Base-by-base conservation (phyloP, 2,329 filamentous ascomycete genomes). In the Cyphellophora europaea region DNA sequence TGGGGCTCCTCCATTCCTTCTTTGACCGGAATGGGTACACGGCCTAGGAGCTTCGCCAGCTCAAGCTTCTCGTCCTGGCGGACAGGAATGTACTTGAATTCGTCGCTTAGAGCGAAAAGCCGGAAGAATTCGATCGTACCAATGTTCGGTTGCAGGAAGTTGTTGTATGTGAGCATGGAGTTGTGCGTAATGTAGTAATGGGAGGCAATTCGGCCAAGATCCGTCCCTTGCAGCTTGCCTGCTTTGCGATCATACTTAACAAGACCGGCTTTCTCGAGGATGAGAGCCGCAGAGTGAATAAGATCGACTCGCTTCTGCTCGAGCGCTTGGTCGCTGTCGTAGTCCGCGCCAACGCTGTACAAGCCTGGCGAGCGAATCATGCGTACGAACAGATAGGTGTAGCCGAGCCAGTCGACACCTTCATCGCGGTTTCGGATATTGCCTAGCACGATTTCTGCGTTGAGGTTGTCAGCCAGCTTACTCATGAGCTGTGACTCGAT, bases 51-150 rank as follows among this genome's bases (percentile, higher is more conserved):
- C 58, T 96, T 95, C 4, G 87, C 87, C 35, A 98, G 70, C 59
- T 98, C 91, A 19, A 98, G 69, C 66, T 96, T 96, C 67, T 98
- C 91, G 51, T 98, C 91, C 53, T 95, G 88, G 27, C 91, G 82
- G 21, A 98, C 89, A 2, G 91, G 91, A 27, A 98, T 98, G 58
- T 93, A 98, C 60, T 95, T 96, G 71, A 98, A 98, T 59, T 98
- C 91, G 36, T 93, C 86, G 53, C 91, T 96, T 21, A 96, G 72
- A 10, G 93, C 82, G 55, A 98, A 98, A 17, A 98, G 79, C 27
- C 93, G 80, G 77, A 98, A 96, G 27, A 98, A 73, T 61, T 98
- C 91, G 45, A 98, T 94, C 5, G 84, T 84, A 16, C 83, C 86
- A 49, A 95, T 91, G 8, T 82, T 86, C 11, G 89, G 87, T 55